phyloP scores from a whole-genome alignment of 139 green algal genomes.

The Nannochloris sp. region DNA sequence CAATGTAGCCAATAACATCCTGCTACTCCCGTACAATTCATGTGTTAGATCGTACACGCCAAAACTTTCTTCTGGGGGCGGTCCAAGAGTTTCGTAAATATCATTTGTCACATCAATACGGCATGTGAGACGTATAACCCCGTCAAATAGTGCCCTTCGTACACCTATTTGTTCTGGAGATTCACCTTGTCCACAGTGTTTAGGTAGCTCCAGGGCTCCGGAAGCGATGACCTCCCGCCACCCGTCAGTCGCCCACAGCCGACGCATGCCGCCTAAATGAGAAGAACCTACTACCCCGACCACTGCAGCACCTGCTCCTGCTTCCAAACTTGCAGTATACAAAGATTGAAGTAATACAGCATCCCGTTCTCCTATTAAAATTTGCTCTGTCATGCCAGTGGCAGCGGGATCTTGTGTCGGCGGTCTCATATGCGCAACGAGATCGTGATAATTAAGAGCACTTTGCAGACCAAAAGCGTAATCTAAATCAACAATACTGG shows the following conservation, averaged over 20 bases:
- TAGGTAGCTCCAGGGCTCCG: background rate
- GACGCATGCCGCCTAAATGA: constrained; percentile 25
- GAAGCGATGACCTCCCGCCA: constrained; percentile 2
- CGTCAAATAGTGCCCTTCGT: constrained; percentile 27
- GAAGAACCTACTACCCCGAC: constrained; percentile 29
- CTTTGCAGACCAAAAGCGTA: constrained; percentile 15
- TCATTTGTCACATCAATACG: constrained; percentile 26
- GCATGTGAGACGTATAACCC: constrained; percentile 29
- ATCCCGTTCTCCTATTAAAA: constrained; percentile 30
- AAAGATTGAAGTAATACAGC: constrained; percentile 17
- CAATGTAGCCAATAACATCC: constrained; percentile 39
- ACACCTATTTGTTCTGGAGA: constrained; percentile 11
- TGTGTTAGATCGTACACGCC: constrained; percentile 14
- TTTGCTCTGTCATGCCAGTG: constrained; percentile 5
- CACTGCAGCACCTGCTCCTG: constrained; percentile 1
- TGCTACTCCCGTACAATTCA: constrained; percentile 30
- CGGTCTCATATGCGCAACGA: constrained; percentile 4
- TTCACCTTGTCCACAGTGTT: background rate
- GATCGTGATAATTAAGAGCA: constrained; percentile 25
- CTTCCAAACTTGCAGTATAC: constrained; percentile 3
- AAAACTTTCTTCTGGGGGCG: background rate
- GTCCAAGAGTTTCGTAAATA: constrained; percentile 17
- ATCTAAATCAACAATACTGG: constrained; percentile 17
- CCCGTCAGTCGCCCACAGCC: constrained; percentile 5
- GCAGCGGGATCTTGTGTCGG: background rate